Base-by-base conservation (phyloP, 2,329 filamentous ascomycete genomes). In the Alternaria gaisen region DNA sequence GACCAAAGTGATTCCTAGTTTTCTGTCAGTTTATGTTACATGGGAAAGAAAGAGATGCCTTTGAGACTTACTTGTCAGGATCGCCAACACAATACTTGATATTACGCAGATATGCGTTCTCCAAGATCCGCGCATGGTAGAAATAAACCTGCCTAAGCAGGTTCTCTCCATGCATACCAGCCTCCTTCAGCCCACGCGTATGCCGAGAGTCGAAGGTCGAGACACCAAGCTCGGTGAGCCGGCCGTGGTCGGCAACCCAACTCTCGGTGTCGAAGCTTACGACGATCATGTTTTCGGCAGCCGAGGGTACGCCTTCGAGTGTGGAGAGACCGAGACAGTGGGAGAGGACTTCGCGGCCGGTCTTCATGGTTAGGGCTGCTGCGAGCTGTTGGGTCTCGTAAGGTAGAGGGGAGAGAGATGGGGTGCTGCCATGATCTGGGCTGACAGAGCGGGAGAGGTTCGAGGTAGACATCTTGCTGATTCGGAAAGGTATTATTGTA, bases 111-210 rank as follows among this genome's bases (percentile, higher is more conserved):
- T 52, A 36, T 5, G 50, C 50, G 26, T 70, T 61, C 22, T 53
- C 51, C 8, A 53, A 28, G 1, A 70, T 48, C 11, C 67, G 64
- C 18, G 59, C 60, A 38, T 68, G 64, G 52, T 66, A 68, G 59
- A 65, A 67, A 30, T 60, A 65, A 0, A 68, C 34, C 28, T 60
- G 53, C 32, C 66, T 61, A 3, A 68, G 44, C 14, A 68, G 36
- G 10, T 68, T 58, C 18, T 61, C 55, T 12, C 65, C 59, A 56
- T 64, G 44, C 11, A 36, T 40, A 5, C 63, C 63, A 12, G 58
- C 47, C 7, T 18, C 34, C 10, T 24, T 11, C 12, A 58, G 9
- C 1, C 40, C 32, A 34, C 52, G 57, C 56, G 61, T 59, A 8
- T 68, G 59, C 1, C 53, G 53, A 4, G 43, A 58, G 18, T 64